Conservation (phyloP, 1,284 basidiomycete species). For the Fomes fomentarius region DNA sequence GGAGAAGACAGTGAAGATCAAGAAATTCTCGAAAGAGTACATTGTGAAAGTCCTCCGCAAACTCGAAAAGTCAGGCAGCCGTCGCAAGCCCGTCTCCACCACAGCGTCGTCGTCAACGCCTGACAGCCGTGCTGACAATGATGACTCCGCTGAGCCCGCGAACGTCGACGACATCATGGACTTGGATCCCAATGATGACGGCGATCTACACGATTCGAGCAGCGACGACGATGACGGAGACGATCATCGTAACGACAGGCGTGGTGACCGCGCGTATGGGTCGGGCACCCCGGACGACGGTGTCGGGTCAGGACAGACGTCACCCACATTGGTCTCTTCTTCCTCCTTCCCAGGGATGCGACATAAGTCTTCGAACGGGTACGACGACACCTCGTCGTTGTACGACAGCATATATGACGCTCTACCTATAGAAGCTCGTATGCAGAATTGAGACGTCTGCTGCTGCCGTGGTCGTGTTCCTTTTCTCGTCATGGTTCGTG, state of each 20-base stretch:
- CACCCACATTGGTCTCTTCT: conserved; percentile 14
- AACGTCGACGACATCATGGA: conserved; percentile 24
- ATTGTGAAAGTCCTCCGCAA: conserved; percentile 70
- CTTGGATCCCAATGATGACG: conserved; percentile 15
- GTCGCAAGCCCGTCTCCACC: conserved; percentile 21
- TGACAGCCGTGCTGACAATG: conserved; percentile 15
- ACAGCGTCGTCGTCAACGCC: conserved; percentile 22
- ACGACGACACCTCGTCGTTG: not conserved
- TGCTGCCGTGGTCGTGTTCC: not conserved
- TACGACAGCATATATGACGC: conserved; percentile 1
- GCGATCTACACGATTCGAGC: conserved; percentile 17
- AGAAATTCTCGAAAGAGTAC: conserved; percentile 92
- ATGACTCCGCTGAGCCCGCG: conserved; percentile 10
- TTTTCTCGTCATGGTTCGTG: not conserved
- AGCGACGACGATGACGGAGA: conserved; percentile 10
- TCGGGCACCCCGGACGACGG: conserved; percentile 21
- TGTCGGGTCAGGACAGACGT: conserved; percentile 14
- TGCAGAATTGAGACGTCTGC: not conserved
- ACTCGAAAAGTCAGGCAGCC: conserved; percentile 49
- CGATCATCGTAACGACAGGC: not conserved
- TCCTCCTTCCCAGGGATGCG: conserved; percentile 11
- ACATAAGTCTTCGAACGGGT: not conserved
- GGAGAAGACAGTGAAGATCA: conserved; percentile 90
- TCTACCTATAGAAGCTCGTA: not conserved
- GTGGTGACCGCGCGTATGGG: conserved; percentile 1